Evolutionary conservation across 176 grass and related monocot species (phyloP).

Genomic region (Aegilops tauschii): DNA sequence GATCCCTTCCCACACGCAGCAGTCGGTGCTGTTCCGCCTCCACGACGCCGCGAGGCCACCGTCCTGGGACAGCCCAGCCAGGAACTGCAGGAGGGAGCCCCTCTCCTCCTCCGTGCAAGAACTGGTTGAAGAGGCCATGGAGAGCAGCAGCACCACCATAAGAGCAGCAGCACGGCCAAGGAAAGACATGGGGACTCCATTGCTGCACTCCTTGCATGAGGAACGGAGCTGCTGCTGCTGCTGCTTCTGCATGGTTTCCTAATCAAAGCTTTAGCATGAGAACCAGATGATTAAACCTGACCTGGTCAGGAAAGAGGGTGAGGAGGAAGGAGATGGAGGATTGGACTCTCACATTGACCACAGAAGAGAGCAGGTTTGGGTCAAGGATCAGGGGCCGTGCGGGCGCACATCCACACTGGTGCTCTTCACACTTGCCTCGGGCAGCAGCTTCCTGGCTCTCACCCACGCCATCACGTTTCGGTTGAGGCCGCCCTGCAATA

Average conservation of each 20-base stretch:
- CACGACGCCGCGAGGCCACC: constrained; percentile 19
- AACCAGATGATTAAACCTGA: too few species aligned
- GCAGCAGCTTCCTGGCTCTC: constrained; percentile 32
- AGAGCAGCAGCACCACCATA: constrained; percentile 25
- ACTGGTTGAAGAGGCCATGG: not conserved
- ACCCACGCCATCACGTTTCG: constrained; percentile 15
- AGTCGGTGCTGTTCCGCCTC: constrained; percentile 26
- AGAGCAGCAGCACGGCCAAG: not conserved
- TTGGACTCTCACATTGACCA: not conserved
- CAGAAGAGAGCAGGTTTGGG: not conserved
- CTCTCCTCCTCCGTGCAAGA: constrained; percentile 35
- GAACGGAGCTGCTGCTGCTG: not conserved
- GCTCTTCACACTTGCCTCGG: not conserved
- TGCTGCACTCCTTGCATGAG: constrained; percentile 12
- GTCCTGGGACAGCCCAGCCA: constrained; percentile 1
- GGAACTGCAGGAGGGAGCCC: constrained; percentile 42
- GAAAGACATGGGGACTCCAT: not conserved
- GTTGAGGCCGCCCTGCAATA: not conserved
- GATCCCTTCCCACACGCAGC: constrained; percentile 48
- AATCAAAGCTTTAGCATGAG: not conserved
- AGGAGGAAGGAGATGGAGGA: not conserved
- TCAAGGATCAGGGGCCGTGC: not conserved
- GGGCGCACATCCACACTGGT: constrained; percentile 23
- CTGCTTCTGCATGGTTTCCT: not conserved
- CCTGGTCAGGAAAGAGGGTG: not conserved